Evolutionary conservation across 805 yeast species (phyloP), one percentile per base, ranked within the genome.

Genomic region (Teunomyces gatunensis): DNA sequence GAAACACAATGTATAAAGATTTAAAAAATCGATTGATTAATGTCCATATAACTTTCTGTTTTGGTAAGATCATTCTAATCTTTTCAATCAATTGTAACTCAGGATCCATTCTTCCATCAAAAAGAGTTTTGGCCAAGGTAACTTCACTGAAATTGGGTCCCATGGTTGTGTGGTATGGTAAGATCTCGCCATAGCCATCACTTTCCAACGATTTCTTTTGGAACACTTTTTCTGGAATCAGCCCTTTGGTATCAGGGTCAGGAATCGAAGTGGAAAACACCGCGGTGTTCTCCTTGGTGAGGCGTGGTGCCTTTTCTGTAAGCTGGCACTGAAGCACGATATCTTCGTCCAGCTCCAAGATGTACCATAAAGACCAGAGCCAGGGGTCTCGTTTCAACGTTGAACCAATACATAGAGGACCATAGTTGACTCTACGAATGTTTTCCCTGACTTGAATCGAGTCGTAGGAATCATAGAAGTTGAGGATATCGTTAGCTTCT

Each of bases 1-100:
- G 91, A 55, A 85, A 70, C 47, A 78, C 83, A 11, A 87, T 77
- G 59, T 86, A 86, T 4, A 85, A 64, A 29, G 74, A 71, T 9
- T 71, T 73, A 58, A 85, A 85, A 52, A 79, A 85, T 52, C 83
- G 68, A 49, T 83, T 80, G 25, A 85, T 65, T 42, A 83, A 67
- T 39, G 74, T 56, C 80, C 86, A 79, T 6, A 84, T 71, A 1
- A 80, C 73, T 48, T 71, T 73, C 54, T 78, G 77, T 25, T 68
- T 73, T 0, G 91, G 91, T 41, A 85, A 54, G 3, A 73, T 58
- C 20, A 67, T 62, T 45, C 68, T 64, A 21, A 74, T 69, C 12
- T 72, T 65, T 47, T 75, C 74, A 44, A 70, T 67, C 44, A 75
- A 67, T 46, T 73, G 65, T 18, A 75, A 52, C 39, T 64, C 67